Evolutionary conservation across 2,329 filamentous ascomycete species (phyloP), one percentile per base, ranked within the genome.

Genomic region (Coniella vitis): DNA sequence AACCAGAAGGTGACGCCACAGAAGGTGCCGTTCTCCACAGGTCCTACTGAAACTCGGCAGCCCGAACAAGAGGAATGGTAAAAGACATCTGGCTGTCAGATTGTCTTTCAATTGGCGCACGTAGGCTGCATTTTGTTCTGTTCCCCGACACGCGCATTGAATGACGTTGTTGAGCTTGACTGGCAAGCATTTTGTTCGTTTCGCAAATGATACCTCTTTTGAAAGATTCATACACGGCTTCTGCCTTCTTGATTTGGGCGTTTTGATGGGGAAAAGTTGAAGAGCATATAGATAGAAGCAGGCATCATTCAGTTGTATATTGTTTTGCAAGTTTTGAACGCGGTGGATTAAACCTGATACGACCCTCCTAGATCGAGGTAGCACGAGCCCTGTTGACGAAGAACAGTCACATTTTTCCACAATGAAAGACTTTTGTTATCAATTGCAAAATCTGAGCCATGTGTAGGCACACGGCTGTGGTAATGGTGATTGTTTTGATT

Each of bases 141-240:
- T 35, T 53, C 41, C 40, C 45, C 19, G 36, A 42, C 43, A 44
- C 43, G 19, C 37, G 34, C 37, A 47, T 40, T 47, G n/a, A 34
- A 22, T 35, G 19, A 41, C 47, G 39, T 38, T 21, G 29, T 29
- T 36, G 31, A 41, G 34, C 35, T 31, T 36, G 19, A 20, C 48
- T 42, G 45, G 48, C 48, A 53, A 48, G 44, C 40, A 40, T 35
- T 45, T 36, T 50, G 19, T 49, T 50, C 20, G 25, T 45, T 47
- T 20, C 19, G 21, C 48, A 53, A 38, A 51, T 53, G 51, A 53
- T 53, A 53, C 51, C 51, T 53, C 39, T 29, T 29, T n/a, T n/a
- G n/a, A 34, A 32, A 48, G 44, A 53, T 39, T 46, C 38, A 32
- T 36, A 22, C 29, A 17, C 35, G 40, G 40, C 31, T 29, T 36